A percentile compares a stretch with the other conserved stretches of the same genome.
phyloP scores from a whole-genome alignment of 2,329 filamentous ascomycete genomes.

The Cercospora brassicicola region DNA sequence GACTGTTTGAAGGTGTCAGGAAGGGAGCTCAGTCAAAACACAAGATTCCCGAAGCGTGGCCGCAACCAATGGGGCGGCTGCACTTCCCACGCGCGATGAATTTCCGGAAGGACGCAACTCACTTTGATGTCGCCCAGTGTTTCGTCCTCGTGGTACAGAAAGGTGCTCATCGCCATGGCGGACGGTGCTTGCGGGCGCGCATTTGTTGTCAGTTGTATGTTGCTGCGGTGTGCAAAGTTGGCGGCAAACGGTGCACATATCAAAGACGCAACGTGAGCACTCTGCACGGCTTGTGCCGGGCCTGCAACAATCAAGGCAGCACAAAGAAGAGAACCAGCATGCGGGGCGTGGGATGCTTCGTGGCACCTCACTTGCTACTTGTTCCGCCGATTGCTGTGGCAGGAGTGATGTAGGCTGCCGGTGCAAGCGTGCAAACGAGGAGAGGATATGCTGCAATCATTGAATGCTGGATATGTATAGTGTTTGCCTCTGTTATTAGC shows the following conservation, averaged over 20 bases:
- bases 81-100: slow-evolving; percentile 1
- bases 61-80: slow-evolving; percentile 11
- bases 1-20: slow-evolving; percentile 2
- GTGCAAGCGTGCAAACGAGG: not conserved
- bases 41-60: slow-evolving; percentile 1
- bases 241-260: slow-evolving; percentile 2
- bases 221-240: not conserved
- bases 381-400: not conserved
- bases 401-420: not conserved
- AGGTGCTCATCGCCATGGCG: slow-evolving; percentile 30
- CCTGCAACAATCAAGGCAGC: slow-evolving; percentile 10
- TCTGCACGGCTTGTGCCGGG: not conserved
- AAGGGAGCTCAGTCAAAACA: slow-evolving; percentile 3
- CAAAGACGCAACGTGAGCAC: not conserved
- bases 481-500: slow-evolving; percentile 14
- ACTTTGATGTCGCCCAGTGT: slow-evolving; percentile 16
- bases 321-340: not conserved
- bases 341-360: not conserved
- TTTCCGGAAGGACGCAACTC: slow-evolving; percentile 6
- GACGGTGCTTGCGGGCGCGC: not conserved
- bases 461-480: slow-evolving; percentile 10
- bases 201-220: not conserved
- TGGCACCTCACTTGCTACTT: not conserved
- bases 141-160: slow-evolving; percentile 28
- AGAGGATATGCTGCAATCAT: not conserved